These are phyloP conservation scores for Salvia splendens DNA, from an alignment of 257 asterid species.

Conservation along the genomic window DNA sequence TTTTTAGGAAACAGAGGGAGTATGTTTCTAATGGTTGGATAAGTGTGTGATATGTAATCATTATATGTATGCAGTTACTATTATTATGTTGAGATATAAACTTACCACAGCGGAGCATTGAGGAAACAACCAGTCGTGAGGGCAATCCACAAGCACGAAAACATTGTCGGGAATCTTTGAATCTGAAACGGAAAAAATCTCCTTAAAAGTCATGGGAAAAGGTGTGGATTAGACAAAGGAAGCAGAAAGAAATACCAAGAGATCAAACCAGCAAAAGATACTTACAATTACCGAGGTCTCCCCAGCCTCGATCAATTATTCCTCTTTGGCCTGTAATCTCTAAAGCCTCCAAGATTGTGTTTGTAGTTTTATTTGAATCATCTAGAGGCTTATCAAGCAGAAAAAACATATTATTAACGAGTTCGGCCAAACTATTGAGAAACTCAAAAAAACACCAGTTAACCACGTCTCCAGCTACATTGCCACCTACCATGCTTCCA, in stretches of 20 bases:
- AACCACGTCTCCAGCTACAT: no score
- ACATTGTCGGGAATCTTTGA: slow-evolving; percentile 71
- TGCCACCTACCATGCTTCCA: slow-evolving; percentile 90
- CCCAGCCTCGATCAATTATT: slow-evolving; percentile 98
- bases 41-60: background rate
- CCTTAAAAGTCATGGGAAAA: background rate
- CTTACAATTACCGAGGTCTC: slow-evolving; percentile 93
- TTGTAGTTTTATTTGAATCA: slow-evolving; percentile 72
- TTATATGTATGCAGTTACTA: background rate
- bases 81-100: slow-evolving; percentile 24
- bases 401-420: slow-evolving; percentile 21
- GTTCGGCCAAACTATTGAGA: slow-evolving; percentile 8
- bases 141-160: slow-evolving; percentile 80
- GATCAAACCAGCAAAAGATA: slow-evolving; percentile 26
- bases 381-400: slow-evolving; percentile 76
- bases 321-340: slow-evolving; percentile 89
- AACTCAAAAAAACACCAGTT: background rate
- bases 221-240: no score
- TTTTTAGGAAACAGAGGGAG: no score
- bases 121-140: slow-evolving; percentile 99
- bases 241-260: slow-evolving; percentile 15
- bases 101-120: slow-evolving; percentile 97
- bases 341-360: slow-evolving; percentile 77
- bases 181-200: slow-evolving; percentile 45
- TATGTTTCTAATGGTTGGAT: background rate